Base-by-base conservation (phyloP, 768 basidiomycete species). In the Xerocomellus dryophilus region DNA sequence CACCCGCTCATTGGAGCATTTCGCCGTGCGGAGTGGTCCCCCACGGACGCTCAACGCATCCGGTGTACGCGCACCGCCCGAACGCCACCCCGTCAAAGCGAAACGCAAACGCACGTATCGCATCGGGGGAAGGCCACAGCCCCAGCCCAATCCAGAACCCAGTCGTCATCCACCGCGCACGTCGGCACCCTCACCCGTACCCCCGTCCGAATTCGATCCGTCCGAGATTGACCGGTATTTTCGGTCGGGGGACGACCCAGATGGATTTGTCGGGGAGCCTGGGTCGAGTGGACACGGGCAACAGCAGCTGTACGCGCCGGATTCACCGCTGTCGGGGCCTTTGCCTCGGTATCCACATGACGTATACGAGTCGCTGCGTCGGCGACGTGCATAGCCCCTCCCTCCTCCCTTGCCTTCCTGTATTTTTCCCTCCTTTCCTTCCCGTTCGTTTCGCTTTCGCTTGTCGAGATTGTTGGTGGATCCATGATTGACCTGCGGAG, bases 21-120 rank as follows among this genome's bases (percentile, higher is more conserved):
- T 96, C 68, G 92, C 94, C 1, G 93, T 97, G 12, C 82, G 94
- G 31, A 92, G 90, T 54, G 90, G 87, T 21, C 93, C 93, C 1
- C 89, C 86, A 18, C 75, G 82, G 32, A 65, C 67, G 8, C 67
- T 70, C 54, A 62, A 69, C 42, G 66, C 71, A 17, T 67, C 63
- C 23, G 73, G 77, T 32, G 54, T 71, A 8, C 66, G 71, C 11
- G 61, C 61, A 7, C 59, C 69, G 0, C 69, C 67, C 17, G 81
- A 83, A 51, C 74, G 76, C 25, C 82, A 75, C 45, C 81, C 83
- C 3, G 74, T 84, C 12, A 90, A 88, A 64, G 93, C 91, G 11
- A 81, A 75, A 60, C 74, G 93, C 54, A 93, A 90, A 66, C 80
- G 93, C 41, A 83, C 79, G 11, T 85, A 87, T 59, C 78, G 79